Base-by-base conservation (phyloP, 2,329 filamentous ascomycete genomes). In the Fusarium heterosporum region DNA sequence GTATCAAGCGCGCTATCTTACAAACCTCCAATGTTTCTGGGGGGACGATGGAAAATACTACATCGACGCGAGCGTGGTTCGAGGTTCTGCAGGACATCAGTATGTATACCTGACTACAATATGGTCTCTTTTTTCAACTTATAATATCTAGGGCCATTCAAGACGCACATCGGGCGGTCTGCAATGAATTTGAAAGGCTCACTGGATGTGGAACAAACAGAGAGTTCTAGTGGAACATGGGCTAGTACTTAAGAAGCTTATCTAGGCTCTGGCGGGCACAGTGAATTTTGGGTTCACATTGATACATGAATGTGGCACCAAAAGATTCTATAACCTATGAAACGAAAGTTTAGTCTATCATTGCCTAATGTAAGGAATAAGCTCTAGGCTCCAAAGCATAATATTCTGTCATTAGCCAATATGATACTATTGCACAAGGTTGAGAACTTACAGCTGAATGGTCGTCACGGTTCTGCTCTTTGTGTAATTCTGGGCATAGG, bases 1-100 rank as follows among this genome's bases (percentile, higher is more conserved):
- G 0, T 17, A 30, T 2, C 1, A 6, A 4, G 53, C 9, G 3
- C 4, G 12, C 2, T 52, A 40, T 22, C 13, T 28, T 6, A 7
- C 17, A 8, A 52, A 56, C 26, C 4, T 9, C 1, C 54, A 56
- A 5, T 57, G 48, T 25, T 57, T 8, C 19, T 57, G 54, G 54
- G 19, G 47, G 0, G 4, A 4, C 11, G 48, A 57, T 17, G 48
- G 38, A 17, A 57, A 57, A 16, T 54, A 45, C 48, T 57, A 57
- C 11, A 29, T 57, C 2, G 54, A 57, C 22, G 49, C 14, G 13
- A 57, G 54, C 39, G 30, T 54, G 2, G 39, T 30, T 13, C 39
- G 38, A 28, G 54, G 54, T 2, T 39, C 48, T 8, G 54, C 54
- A 1, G 54, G 54, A 6, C 54, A 56, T 2, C 1, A 38, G 54